Evolutionary conservation across 306 rosid species (phyloP).

Genomic region (Sphenostylis stenocarpa): DNA sequence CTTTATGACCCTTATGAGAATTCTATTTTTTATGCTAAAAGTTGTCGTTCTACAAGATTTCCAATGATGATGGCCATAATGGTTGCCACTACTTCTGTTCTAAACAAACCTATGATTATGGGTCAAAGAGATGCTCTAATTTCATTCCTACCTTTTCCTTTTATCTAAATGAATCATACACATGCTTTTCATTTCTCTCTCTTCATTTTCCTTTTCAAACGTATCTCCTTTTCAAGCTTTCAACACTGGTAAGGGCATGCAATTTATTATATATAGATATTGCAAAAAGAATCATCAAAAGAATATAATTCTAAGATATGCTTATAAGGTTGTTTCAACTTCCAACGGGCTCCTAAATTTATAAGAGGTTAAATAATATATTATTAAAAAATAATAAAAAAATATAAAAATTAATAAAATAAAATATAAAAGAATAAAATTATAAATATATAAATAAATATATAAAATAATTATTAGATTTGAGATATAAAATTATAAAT

Average conservation of each 20-base stretch:
- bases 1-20: constrained; percentile 33
- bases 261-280: constrained; percentile 40
- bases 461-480: no score
- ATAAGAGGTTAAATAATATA: no score
- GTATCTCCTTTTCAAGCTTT: constrained; percentile 36
- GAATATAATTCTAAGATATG: constrained; percentile 38
- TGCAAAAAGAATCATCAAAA: constrained; percentile 25
- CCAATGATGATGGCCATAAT: constrained; percentile 71
- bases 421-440: no score
- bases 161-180: constrained; percentile 25
- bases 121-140: constrained; percentile 56
- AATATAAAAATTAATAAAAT: no score
- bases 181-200: constrained; percentile 36
- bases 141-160: constrained; percentile 25
- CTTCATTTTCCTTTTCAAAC: constrained; percentile 30
- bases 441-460: no score
- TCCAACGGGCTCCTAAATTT: constrained; percentile 37
- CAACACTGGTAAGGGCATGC: constrained; percentile 28
- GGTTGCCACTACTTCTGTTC: constrained; percentile 54
- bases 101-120: constrained; percentile 57
- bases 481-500: no score
- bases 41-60: constrained; percentile 46
- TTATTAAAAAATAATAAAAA: no score
- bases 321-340: constrained; percentile 28
- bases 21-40: constrained; percentile 46